Evolutionary conservation across 1,139 yeast genomes (phyloP).

Genomic region (Pichia sp.): DNA sequence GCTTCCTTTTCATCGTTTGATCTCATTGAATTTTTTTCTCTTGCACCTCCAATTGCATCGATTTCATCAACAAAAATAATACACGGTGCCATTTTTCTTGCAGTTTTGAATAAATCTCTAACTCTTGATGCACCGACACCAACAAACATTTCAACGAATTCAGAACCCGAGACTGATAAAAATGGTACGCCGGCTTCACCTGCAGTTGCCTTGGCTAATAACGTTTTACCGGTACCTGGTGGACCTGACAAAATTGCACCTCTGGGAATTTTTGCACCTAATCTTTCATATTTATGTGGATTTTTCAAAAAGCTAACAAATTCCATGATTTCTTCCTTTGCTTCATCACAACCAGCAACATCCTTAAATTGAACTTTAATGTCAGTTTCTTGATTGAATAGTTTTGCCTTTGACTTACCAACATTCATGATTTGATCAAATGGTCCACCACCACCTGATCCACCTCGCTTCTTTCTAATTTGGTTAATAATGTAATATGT

Average conservation of each 20-base stretch:
- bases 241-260: slow-evolving; percentile 82
- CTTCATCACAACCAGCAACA: slow-evolving; percentile 81
- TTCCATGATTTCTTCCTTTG: slow-evolving; percentile 80
- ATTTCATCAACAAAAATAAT: slow-evolving; percentile 78
- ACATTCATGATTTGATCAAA: slow-evolving; percentile 62
- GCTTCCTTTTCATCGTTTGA: slow-evolving; percentile 76
- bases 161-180: slow-evolving; percentile 91
- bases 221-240: slow-evolving; percentile 83
- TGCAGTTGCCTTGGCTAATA: slow-evolving; percentile 76
- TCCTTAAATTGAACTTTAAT: slow-evolving; percentile 69
- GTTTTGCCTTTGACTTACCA: slow-evolving; percentile 75
- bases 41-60: slow-evolving; percentile 78
- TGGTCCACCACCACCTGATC: slow-evolving; percentile 44
- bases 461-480: slow-evolving; percentile 29
- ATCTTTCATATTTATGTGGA: slow-evolving; percentile 64
- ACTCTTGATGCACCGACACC: slow-evolving; percentile 97
- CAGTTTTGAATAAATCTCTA: slow-evolving; percentile 72
- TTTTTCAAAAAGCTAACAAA: slow-evolving; percentile 72
- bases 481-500: slow-evolving; percentile 55
- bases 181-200: slow-evolving; percentile 85
- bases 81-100: slow-evolving; percentile 75
- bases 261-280: slow-evolving; percentile 79
- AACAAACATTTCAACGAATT: slow-evolving; percentile 96
- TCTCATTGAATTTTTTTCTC: slow-evolving; percentile 52
- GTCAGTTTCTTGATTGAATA: slow-evolving; percentile 64